Percentiles rank a stretch among this genome's conserved stretches.
Conservation (phyloP, 208 protist species). For the Angomonas ambiguus region DNA sequence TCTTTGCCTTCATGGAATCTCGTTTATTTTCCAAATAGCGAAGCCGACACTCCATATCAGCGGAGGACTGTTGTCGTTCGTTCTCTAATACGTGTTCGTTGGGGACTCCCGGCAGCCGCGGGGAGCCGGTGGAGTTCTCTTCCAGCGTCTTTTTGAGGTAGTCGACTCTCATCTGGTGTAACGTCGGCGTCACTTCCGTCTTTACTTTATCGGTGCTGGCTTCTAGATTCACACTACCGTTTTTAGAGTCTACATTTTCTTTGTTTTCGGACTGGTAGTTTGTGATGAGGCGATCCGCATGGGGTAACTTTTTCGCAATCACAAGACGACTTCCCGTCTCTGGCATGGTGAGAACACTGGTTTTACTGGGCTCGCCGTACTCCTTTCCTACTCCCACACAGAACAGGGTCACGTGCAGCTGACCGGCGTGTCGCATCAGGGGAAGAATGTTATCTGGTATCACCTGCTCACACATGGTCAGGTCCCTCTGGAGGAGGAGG, state of each 20-base stretch:
- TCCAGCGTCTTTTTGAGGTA: conserved; percentile 52
- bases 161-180: conserved; percentile 65
- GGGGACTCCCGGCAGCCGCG: conserved; percentile 45
- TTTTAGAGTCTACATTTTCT: background rate
- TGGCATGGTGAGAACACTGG: conserved; percentile 12
- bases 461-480: conserved; percentile 62
- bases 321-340: conserved; percentile 40
- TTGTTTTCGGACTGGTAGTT: background rate
- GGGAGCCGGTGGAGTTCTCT: conserved; percentile 17
- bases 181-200: background rate
- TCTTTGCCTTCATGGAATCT: conserved; percentile 57
- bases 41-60: conserved; percentile 70
- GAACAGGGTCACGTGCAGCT: conserved; percentile 84
- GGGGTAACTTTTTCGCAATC: conserved; percentile 65
- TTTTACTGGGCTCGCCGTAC: background rate
- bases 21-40: conserved; percentile 78
- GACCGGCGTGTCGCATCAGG: conserved; percentile 62
- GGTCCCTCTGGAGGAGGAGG: conserved; percentile 61
- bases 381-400: conserved; percentile 39
- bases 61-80: conserved; percentile 17
- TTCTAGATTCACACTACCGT: background rate
- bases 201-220: background rate
- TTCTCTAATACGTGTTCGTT: conserved; percentile 36
- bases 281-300: conserved; percentile 32
- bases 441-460: conserved; percentile 70